Evolutionary conservation across 257 asterid genomes (phyloP), one percentile per base, ranked within the genome.

Genomic region (Fraxinus pennsylvanica): DNA sequence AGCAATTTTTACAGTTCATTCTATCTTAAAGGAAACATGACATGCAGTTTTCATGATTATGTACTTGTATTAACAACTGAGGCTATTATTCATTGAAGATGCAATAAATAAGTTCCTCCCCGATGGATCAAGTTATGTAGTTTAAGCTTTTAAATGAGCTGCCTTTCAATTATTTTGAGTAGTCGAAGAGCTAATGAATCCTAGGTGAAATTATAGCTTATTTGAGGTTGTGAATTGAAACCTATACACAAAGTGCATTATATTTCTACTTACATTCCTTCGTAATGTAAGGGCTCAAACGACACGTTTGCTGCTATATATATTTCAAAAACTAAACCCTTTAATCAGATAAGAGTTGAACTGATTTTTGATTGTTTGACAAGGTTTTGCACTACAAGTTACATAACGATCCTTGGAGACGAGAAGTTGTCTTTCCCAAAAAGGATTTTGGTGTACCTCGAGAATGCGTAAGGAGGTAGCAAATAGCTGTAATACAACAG

Each of bases 311-410:
- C n/a, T 47, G 59, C 59, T 47, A 47, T 47, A 47, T 14, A 47
- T 15, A 47, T 47, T 4, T 47, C 21, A 3, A 45, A 47, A 21
- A 21, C 22, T 22, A 8, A 59, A 25, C 15, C 19, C 0, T 63
- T 3, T 6, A 63, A 12, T 35, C 33, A 57, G 45, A 71, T 41
- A 19, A 50, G 29, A 30, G 35, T 54, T 59, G 79, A 83, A 75
- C 61, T 68, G 73, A 61, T n/a, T 66, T 33, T 54, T 61, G 70
- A 67, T 13, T 33, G 2, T 73, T 41, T 74, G 68, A 32, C 68
- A 87, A 96, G 99, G 87, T 93, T 43, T 84, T 96, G 81, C 99
- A 93, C 84, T 96, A 87, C 89, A 93, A 93, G 90, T 74, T 93
- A 83, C 92, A 96, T 59, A 96, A 93, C 47, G 98, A 92, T 21